Evolutionary conservation across 495 filamentous ascomycete species (phyloP).

Genomic region (Aspergillus coremiiformis): DNA sequence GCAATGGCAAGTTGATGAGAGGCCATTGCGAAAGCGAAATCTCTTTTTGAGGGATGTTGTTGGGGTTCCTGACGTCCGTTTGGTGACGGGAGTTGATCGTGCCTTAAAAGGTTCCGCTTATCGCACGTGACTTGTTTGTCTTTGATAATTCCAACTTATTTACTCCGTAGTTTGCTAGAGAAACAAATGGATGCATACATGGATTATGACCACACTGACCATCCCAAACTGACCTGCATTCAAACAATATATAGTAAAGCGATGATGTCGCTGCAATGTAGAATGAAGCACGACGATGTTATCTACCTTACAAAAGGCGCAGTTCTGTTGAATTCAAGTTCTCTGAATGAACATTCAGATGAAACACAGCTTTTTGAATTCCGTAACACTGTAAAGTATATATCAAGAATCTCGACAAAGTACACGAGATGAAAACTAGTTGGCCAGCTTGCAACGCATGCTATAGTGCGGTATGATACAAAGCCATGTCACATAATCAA

Average conservation of each 20-base stretch:
- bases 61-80: background rate
- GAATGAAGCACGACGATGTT: background rate
- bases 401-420: background rate
- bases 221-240: background rate
- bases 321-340: background rate
- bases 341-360: background rate
- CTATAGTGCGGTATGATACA: background rate
- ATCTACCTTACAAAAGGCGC: background rate
- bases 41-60: background rate
- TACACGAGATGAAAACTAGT: background rate
- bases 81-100: background rate
- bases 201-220: background rate
- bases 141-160: too few species aligned
- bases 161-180: too few species aligned
- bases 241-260: background rate
- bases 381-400: background rate
- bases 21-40: conserved; percentile 44
- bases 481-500: background rate
- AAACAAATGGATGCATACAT: background rate
- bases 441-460: background rate
- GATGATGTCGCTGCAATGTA: background rate
- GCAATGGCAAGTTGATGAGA: conserved; percentile 72
- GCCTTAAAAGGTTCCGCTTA: background rate
- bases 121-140: conserved; percentile 3
- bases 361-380: background rate